Evolutionary conservation across 352 stramenopile genomes (phyloP), one percentile per base, ranked within the genome.

Genomic region (Globisporangium perplexum): DNA sequence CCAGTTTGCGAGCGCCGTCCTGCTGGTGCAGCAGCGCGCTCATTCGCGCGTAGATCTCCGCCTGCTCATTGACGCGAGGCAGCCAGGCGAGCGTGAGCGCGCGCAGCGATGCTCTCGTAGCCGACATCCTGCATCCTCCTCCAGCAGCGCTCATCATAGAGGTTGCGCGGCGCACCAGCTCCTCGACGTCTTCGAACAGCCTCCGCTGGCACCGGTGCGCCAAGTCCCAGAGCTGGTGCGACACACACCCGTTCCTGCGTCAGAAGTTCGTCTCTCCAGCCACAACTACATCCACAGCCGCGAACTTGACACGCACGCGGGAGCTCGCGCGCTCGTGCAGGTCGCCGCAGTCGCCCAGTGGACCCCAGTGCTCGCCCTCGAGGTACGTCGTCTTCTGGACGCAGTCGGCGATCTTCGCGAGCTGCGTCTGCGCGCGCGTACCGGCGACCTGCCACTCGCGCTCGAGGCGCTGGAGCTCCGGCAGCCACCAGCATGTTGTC

Each of bases 311-410:
- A 68, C 31, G 66, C 65, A 90, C 80, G 23, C 80, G 65, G 17
- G 70, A 69, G 0, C 66, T 69, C 14, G 77, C 77, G 30, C 64
- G 68, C 15, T 74, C 62, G 22, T 88, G 74, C 8, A 91, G 50
- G 33, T 73, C 62, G 4, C 15, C 47, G 30, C 68, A 80, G 42
- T 87, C 74, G 14, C 71, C 57, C 0, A 91, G 58, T 6, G 65
- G 60, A 2, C 77, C 80, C 77, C 80, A 88, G 38, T 88, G 69
- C 39, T 87, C 80, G 1, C 72, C 72, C 18, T 73, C 63, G 5
- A 91, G 57, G 47, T 52, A 92, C 81, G 77, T 86, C 17, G 74
- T 88, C 57, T 88, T 90, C 57, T 92, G 81, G 31, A 88, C 52
- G 45, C 68, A 79, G 47, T 92, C 81, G 8, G 81, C 74, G 17